phyloP scores from a whole-genome alignment of 2,329 filamentous ascomycete genomes.

The Venturia nashicola region DNA sequence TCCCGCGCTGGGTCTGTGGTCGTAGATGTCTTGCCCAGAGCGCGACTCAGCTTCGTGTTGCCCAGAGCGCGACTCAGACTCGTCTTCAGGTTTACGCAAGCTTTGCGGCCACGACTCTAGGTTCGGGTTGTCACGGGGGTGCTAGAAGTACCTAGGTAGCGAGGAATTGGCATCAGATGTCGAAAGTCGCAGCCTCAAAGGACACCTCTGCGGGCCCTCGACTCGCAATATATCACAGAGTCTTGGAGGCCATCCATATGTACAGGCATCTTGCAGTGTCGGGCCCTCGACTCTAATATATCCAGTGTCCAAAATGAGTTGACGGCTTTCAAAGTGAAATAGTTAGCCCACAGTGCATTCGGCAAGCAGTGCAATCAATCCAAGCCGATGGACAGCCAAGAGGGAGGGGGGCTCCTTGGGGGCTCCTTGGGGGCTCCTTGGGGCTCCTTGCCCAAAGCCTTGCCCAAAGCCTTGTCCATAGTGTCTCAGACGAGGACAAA shows the following conservation, averaged over 20 bases:
- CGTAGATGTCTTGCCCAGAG: neutral
- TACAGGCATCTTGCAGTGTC: neutral
- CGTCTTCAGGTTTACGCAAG: neutral
- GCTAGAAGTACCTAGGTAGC: no score
- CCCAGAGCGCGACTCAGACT: neutral
- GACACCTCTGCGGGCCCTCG: neutral
- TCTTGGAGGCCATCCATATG: neutral
- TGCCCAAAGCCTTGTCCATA: neutral
- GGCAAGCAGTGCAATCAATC: neutral
- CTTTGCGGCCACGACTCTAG: neutral
- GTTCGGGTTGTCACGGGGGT: neutral
- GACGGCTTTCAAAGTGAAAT: neutral
- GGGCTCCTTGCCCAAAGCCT: no score
- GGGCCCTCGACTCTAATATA: no score
- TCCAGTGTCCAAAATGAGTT: no score
- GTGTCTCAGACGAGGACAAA: neutral
- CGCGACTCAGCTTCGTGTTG: neutral
- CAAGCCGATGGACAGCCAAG: neutral
- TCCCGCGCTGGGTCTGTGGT: no score
- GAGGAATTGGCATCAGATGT: no score
- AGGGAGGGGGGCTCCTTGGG: no score
- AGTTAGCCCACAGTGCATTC: neutral
- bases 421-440: no score
- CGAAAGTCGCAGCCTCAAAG: no score
- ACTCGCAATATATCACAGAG: neutral